Conservation (phyloP, 495 filamentous ascomycete species). For the Sordaria brevicollis region DNA sequence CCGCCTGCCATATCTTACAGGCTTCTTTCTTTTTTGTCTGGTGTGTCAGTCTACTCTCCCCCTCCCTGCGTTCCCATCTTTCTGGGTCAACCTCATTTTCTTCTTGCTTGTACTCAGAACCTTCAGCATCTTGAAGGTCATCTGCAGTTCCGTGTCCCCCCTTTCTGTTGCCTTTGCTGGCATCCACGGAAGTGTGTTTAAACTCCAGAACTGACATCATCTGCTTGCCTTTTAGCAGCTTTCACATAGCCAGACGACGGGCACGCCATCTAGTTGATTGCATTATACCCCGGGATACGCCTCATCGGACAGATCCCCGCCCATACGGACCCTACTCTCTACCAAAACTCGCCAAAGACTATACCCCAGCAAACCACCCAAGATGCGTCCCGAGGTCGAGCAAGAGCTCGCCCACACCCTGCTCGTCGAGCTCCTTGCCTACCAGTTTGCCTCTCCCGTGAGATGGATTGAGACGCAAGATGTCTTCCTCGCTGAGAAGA, state of each 20-base stretch:
- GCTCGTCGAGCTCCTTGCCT: conserved; percentile 94
- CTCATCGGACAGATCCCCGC: neutral
- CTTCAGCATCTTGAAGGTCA: neutral
- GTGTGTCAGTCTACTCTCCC: neutral
- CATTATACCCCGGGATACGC: neutral
- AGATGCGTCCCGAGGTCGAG: conserved; percentile 95
- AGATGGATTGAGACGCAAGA: conserved; percentile 99
- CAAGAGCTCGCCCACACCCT: conserved; percentile 96
- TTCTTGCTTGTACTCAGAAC: neutral
- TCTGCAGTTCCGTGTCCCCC: neutral
- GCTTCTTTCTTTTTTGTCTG: neutral
- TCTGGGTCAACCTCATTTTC: neutral
- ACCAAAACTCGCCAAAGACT: neutral
- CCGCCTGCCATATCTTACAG: neutral
- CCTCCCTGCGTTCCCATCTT: neutral
- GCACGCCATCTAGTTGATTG: neutral
- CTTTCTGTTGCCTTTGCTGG: neutral
- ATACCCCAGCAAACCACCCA: conserved; percentile 20
- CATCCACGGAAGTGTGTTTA: neutral
- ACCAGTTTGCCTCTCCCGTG: conserved; percentile 97
- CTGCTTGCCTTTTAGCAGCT: neutral
- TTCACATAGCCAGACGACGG: neutral
- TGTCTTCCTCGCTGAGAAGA: conserved; percentile 94
- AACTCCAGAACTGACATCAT: neutral
- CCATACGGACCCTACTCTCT: neutral